Percentiles rank a stretch among this genome's conserved stretches.
phyloP scores from a whole-genome alignment of 768 basidiomycete genomes.

The Butyriboletus loyo region DNA sequence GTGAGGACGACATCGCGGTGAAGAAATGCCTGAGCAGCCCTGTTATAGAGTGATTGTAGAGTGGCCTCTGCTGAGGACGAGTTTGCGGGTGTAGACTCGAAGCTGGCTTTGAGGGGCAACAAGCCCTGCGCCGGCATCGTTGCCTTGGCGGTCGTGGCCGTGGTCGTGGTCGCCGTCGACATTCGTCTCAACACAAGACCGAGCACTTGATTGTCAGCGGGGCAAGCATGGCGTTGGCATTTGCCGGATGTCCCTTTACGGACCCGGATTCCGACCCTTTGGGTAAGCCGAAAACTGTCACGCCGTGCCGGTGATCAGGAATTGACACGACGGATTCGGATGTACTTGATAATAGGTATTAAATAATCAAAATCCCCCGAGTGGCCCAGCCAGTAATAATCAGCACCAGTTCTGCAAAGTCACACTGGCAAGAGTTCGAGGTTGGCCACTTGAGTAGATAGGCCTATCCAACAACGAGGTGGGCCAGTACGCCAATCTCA shows the following conservation, averaged over 20 bases:
- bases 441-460: not conserved
- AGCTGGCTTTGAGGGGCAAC: slow-evolving; percentile 37
- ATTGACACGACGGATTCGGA: too few species aligned
- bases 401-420: too few species aligned
- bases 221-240: not conserved
- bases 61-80: slow-evolving; percentile 41
- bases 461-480: not conserved
- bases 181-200: slow-evolving; percentile 24
- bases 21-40: slow-evolving; percentile 77
- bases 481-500: not conserved
- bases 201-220: slow-evolving; percentile 25
- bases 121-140: slow-evolving; percentile 20
- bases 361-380: too few species aligned
- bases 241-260: not conserved
- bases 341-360: too few species aligned
- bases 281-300: not conserved
- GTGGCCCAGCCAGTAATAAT: too few species aligned
- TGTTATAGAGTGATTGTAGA: slow-evolving; percentile 69
- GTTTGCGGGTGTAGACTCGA: slow-evolving; percentile 3
- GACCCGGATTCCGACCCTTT: not conserved
- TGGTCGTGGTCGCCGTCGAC: slow-evolving; percentile 51
- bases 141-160: slow-evolving; percentile 31
- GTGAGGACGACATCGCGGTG: slow-evolving; percentile 69
- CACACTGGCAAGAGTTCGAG: too few species aligned
- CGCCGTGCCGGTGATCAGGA: too few species aligned